phyloP scores from a whole-genome alignment of 176 grass and related monocot species.

The Rhynchospora breviuscula region DNA sequence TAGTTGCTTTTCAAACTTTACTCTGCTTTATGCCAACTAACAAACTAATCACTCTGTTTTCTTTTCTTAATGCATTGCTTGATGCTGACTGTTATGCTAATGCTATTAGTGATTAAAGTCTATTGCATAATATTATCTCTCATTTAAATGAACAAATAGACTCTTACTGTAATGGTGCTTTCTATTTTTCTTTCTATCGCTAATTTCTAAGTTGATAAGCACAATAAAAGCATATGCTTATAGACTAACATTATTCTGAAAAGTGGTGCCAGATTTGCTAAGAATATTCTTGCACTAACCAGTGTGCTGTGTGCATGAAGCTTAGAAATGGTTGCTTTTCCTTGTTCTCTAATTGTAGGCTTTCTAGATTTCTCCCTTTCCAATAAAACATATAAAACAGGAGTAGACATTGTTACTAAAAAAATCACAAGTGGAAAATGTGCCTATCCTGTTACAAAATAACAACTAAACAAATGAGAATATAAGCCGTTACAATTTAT shows the following conservation, averaged over 20 bases:
- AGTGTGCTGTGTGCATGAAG: not conserved
- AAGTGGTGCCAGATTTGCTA: not conserved
- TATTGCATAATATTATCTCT: not conserved
- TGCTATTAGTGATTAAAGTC: not conserved
- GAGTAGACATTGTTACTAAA: not conserved
- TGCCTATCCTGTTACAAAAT: too few relatives aligned
- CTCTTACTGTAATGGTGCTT: not conserved
- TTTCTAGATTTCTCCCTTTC: not conserved
- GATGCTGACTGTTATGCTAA: not conserved
- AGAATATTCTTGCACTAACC: not conserved
- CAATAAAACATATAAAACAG: not conserved
- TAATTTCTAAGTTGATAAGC: not conserved
- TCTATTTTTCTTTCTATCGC: not conserved
- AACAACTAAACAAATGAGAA: not conserved
- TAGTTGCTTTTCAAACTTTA: not conserved
- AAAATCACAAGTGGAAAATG: not conserved
- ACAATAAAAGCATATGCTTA: constrained; percentile 5
- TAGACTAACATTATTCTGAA: not conserved
- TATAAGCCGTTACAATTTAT: not conserved
- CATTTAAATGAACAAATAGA: not conserved
- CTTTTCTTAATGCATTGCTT: not conserved
- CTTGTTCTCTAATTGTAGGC: not conserved
- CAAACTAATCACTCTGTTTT: not conserved
- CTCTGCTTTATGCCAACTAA: not conserved
- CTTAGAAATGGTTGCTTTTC: not conserved